Evolutionary conservation across 2,329 filamentous ascomycete genomes (phyloP).

Genomic region (Cylindrodendrum hubeiense): DNA sequence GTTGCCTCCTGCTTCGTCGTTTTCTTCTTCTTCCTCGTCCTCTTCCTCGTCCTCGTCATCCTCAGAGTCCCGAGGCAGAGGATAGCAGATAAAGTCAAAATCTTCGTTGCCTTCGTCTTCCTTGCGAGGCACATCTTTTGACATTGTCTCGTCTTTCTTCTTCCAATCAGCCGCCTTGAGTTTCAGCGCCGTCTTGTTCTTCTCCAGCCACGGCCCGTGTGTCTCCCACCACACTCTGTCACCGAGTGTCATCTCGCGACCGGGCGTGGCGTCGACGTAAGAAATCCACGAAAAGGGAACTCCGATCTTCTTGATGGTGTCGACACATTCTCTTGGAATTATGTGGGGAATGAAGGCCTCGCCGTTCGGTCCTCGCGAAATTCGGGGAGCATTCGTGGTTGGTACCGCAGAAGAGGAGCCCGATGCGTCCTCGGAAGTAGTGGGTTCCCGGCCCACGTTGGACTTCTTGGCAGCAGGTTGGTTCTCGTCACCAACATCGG

Average conservation of each 20-base stretch:
- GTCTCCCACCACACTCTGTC: conserved; percentile 38
- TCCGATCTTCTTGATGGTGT: not conserved
- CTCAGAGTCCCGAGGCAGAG: not conserved
- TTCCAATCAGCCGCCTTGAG: conserved; percentile 35
- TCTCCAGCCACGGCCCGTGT: conserved; percentile 32
- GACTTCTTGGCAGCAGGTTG: not conserved
- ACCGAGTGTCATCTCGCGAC: conserved; percentile 28
- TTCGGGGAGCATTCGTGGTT: not conserved
- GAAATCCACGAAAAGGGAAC: conserved; percentile 2
- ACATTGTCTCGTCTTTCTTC: conserved; percentile 33
- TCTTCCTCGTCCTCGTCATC: not conserved
- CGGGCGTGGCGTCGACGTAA: conserved; percentile 34
- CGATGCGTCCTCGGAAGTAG: not conserved
- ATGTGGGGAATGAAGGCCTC: not conserved
- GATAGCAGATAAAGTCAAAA: conserved; percentile 39
- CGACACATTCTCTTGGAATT: not conserved
- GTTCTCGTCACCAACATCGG: not conserved
- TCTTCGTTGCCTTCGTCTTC: conserved; percentile 33
- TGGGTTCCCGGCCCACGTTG: not conserved
- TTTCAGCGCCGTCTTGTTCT: conserved; percentile 32
- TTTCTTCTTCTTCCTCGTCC: not conserved
- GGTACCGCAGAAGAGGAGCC: not conserved
- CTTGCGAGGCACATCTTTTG: conserved; percentile 15
- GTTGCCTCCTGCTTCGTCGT: not conserved
- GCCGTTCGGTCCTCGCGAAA: conserved; percentile 1